These are phyloP conservation scores for Penicillium maclennaniae DNA, from an alignment of 495 filamentous ascomycete species.

Conservation along the genomic window DNA sequence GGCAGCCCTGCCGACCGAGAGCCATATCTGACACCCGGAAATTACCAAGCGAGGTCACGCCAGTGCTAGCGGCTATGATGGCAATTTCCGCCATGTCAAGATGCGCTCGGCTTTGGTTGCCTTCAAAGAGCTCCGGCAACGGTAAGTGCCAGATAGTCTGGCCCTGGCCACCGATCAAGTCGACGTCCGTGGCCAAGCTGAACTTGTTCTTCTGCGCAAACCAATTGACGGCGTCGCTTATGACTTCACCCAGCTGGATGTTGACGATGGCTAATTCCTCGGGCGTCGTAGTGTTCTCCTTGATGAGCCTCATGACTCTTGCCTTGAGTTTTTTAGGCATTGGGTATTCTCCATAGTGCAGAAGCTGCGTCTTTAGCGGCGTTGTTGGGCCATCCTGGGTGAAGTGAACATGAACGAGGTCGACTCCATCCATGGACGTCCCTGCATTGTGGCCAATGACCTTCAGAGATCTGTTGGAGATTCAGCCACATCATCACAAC, in stretches of 20 bases:
- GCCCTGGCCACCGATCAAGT: conserved; percentile 23
- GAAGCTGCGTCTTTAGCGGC: conserved; percentile 34
- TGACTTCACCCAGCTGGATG: conserved; percentile 39
- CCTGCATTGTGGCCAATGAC: conserved; percentile 8
- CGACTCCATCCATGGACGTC: conserved; percentile 34
- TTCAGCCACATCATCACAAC: conserved; percentile 2
- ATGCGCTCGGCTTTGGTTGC: conserved; percentile 23
- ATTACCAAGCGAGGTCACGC: conserved; percentile 28
- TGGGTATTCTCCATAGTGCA: conserved; percentile 9
- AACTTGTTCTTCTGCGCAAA: conserved; percentile 21
- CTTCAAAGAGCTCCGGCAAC: conserved; percentile 22
- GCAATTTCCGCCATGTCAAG: conserved; percentile 28
- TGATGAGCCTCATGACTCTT: conserved; percentile 39
- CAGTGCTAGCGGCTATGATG: conserved; percentile 28
- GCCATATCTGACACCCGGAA: conserved; percentile 29
- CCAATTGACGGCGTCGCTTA: conserved; percentile 34
- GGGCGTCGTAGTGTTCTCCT: conserved; percentile 36
- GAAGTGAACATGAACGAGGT: conserved; percentile 39
- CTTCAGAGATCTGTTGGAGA: conserved; percentile 29
- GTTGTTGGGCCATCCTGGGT: conserved; percentile 33
- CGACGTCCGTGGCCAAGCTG: conserved; percentile 16
- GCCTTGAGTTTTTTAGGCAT: conserved; percentile 1
- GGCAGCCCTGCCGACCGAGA: conserved; percentile 30
- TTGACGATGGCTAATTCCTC: conserved; percentile 44
- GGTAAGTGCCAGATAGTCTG: conserved; percentile 26